Base-by-base conservation (phyloP, 2,329 filamentous ascomycete genomes). In the Hypomyces perniciosus region DNA sequence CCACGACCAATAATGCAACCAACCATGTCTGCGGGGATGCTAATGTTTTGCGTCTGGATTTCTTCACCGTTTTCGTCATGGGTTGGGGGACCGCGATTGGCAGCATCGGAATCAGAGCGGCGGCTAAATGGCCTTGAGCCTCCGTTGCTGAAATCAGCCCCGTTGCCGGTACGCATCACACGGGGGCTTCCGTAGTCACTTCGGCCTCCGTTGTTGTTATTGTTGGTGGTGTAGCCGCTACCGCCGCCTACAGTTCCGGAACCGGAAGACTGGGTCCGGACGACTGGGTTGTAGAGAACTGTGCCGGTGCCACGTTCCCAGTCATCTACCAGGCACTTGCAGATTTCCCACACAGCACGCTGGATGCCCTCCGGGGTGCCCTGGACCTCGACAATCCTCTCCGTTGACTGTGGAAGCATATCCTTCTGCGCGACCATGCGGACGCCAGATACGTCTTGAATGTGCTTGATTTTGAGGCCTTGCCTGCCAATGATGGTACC, bases 341-440 rank as follows among this genome's bases (percentile, higher is more conserved):
- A 93, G 64, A 99, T 99, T 70, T 99, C 93, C 93, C 93, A 97
- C 50, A 96, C 80, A 56, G 93, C 92, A 67, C 91, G 90, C 72
- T 96, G 90, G 62, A 99, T 95, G 54, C 92, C 91, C 50, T 95
- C 90, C 12, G 93, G 91, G 13, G 87, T 92, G 61, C 93, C 93
- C 68, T 96, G 91, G 42, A 99, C 86, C 68, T 99, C 93, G 58
- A 99, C 93, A 62, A 99, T 91, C 58, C 93, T 87, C 76, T 99
- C 93, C 33, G 93, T 99, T 5, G 93, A 99, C 71, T 99, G 93
- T 34, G 93, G 93, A 6, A 99, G 84, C 93, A 99, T 99, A 65
- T 99, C 93, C 75, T 99, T 99, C 72, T 99, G 93, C 38, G 93
- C 93, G 44, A 99, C 91, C 93, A 99, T 99, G 66, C 93, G 91